phyloP scores from a whole-genome alignment of 2,329 filamentous ascomycete genomes.

The Ophiostoma perfectum region DNA sequence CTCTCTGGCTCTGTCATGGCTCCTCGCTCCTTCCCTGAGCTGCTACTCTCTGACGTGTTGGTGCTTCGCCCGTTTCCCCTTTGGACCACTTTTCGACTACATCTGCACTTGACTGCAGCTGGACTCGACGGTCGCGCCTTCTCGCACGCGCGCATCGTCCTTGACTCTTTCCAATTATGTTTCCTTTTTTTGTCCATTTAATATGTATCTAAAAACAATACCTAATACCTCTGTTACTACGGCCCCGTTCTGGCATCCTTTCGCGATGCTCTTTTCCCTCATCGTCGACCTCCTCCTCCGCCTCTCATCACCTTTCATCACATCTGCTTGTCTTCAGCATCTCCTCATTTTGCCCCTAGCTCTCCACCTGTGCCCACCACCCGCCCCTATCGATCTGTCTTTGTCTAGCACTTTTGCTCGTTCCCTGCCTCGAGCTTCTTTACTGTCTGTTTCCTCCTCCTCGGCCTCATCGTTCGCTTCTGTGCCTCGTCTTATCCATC shows the following conservation, averaged over 20 bases:
- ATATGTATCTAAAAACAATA: background rate
- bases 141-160: too few species aligned
- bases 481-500: too few species aligned
- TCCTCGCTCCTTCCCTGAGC: background rate
- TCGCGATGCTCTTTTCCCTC: background rate
- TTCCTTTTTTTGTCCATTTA: background rate
- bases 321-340: background rate
- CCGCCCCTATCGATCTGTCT: slow-evolving; percentile 5
- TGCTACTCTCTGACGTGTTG: background rate
- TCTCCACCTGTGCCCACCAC: background rate
- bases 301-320: slow-evolving; percentile 5
- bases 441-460: background rate
- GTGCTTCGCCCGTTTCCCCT: too few species aligned
- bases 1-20: background rate
- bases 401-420: background rate
- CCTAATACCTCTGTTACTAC: background rate
- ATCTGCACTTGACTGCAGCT: too few species aligned
- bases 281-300: background rate
- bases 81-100: too few species aligned
- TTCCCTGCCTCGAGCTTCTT: background rate
- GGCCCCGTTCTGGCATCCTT: background rate
- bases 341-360: too few species aligned
- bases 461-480: too few species aligned
- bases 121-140: too few species aligned
- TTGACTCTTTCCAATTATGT: too few species aligned